Base-by-base conservation (phyloP, 176 grass and related monocot species). In the Zoysia pacifica region DNA sequence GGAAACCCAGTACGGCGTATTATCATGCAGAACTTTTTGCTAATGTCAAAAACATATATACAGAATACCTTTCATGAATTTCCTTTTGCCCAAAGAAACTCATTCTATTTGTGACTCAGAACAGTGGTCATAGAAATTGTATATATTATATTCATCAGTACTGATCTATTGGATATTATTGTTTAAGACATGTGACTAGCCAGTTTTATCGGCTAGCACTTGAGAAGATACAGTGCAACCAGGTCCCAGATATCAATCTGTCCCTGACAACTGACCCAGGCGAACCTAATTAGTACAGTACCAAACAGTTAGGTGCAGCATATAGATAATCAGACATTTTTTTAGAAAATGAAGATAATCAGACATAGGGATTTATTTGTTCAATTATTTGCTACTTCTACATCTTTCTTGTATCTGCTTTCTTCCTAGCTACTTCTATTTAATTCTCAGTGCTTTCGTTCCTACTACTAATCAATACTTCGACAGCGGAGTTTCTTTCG, bases 91-190 rank as follows among this genome's bases (percentile, higher is more conserved):
- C 54, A 28, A 28, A 60, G 60, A 16, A 45, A 44, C 46, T 55
- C 55, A 41, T n/a, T 28, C 43, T 14, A 6, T 4, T 58, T 60
- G 19, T 76, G 72, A 43, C 35, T 43, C 14, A 48, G 16, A 48
- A 2, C 49, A 41, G 15, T 41, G 43, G 4, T 14, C 6, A 13
- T 72, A 65, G 6, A 51, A n/a, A 48, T 67, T 67, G 3, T 51
- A 2, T 11, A 51, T 51, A 12, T 51, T 13, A 1, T 61, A 19
- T 41, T 36, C 43, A 46, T 44, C 7, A 35, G 11, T 62, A 61
- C 42, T 47, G 13, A 9, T 77, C 9, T 60, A 64, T 5, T 2
- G 53, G 20, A 58, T 83, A 56, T 83, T 82, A 11, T 15, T 83
- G 39, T 75, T 56, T 67, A 75, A 53, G 72, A 76, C 81, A 16